phyloP scores from a whole-genome alignment of 306 rosid genomes.

The Trifolium repens region DNA sequence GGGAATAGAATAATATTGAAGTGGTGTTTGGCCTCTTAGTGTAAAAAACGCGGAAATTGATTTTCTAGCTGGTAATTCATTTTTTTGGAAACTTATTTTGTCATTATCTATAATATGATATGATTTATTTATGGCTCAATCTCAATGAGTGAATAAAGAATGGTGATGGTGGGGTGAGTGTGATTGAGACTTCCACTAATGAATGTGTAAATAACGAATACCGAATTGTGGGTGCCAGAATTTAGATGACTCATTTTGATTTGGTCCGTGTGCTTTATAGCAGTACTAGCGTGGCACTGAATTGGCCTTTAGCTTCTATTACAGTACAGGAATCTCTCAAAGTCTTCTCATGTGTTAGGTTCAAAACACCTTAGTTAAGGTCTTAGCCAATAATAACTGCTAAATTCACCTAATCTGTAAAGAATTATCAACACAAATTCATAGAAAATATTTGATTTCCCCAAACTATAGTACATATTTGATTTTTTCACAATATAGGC shows the following conservation, averaged over 20 bases:
- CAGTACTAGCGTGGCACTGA: background rate
- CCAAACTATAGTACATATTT: no score
- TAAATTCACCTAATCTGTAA: no score
- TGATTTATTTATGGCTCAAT: no score
- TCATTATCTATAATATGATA: background rate
- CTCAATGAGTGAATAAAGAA: no score
- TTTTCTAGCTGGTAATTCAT: background rate
- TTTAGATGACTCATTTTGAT: background rate
- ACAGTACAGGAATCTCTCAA: no score
- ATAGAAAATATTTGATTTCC: no score
- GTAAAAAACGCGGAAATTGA: constrained; percentile 50
- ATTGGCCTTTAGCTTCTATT: background rate
- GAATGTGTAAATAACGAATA: background rate
- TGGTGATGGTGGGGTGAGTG: background rate
- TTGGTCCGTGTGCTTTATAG: background rate
- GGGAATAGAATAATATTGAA: background rate
- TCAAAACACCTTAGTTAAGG: no score
- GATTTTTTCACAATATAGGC: no score
- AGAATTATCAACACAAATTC: no score
- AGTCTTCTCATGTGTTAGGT: no score
- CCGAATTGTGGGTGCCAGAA: background rate
- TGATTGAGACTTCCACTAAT: background rate
- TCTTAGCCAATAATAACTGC: no score
- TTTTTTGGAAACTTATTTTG: background rate
- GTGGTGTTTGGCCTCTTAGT: constrained; percentile 21